These are phyloP conservation scores for Sicyos baderoa DNA, from an alignment of 306 rosid genomes.

Conservation along the genomic window DNA sequence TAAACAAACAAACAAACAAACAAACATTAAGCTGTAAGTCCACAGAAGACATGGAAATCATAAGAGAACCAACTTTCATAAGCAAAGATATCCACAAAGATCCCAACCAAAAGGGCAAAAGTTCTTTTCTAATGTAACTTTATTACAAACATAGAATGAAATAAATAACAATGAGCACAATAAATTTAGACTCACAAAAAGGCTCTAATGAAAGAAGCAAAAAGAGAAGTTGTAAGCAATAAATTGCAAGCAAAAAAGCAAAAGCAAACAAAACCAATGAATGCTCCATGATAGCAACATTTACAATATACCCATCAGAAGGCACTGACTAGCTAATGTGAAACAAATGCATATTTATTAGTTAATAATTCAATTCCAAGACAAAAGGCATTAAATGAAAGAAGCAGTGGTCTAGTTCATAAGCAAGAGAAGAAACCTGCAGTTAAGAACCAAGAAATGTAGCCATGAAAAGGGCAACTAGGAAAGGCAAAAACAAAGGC, in stretches of 20 bases:
- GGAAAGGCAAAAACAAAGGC: not conserved
- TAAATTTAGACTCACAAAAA: constrained; percentile 26
- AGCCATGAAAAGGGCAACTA: not conserved
- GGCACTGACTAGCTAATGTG: not conserved
- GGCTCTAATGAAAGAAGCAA: constrained; percentile 17
- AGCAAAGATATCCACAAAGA: not conserved
- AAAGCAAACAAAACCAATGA: not conserved
- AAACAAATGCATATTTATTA: not conserved
- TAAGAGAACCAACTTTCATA: not conserved
- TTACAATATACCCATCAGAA: not conserved
- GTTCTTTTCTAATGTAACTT: not conserved
- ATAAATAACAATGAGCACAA: constrained; percentile 27
- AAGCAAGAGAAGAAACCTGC: constrained; percentile 11
- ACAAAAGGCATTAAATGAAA: constrained; percentile 14
- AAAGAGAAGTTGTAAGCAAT: constrained; percentile 37
- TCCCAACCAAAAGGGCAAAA: not conserved
- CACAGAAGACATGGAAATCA: not conserved
- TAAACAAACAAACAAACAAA: constrained; percentile 3
- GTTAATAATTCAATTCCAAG: not conserved
- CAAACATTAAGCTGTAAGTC: not conserved
- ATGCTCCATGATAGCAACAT: constrained; percentile 3
- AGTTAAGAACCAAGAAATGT: constrained; percentile 10
- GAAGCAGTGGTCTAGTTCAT: not conserved
- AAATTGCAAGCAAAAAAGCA: constrained; percentile 27
- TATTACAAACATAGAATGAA: constrained; percentile 7